These are phyloP conservation scores for Macrophomina phaseolina DNA, from an alignment of 2,329 filamentous ascomycete genomes.

Conservation along the genomic window DNA sequence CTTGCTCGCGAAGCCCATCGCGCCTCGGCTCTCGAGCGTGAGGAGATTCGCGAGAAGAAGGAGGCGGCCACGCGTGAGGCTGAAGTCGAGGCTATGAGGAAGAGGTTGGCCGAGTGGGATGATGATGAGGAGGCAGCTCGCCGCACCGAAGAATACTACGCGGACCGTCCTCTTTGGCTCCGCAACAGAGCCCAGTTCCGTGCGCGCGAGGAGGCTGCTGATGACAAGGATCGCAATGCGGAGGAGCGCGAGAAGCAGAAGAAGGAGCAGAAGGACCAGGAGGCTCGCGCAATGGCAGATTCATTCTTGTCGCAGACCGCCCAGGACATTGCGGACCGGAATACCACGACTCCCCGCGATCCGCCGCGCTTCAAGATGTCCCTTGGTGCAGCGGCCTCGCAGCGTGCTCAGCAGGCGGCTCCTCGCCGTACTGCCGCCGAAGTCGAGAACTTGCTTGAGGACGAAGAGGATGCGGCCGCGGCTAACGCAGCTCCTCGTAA, in stretches of 20 bases:
- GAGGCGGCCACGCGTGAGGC: slow-evolving; percentile 71
- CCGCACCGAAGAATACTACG: slow-evolving; percentile 82
- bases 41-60: slow-evolving; percentile 78
- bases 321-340: slow-evolving; percentile 66
- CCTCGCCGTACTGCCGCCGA: slow-evolving; percentile 84
- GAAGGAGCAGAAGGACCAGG: slow-evolving; percentile 74
- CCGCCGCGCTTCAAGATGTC: slow-evolving; percentile 91
- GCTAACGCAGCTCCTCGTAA: slow-evolving; percentile 72
- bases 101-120: slow-evolving; percentile 81
- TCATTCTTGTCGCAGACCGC: slow-evolving; percentile 87
- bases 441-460: slow-evolving; percentile 91
- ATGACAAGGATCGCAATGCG: slow-evolving; percentile 80
- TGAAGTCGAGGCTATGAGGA: slow-evolving; percentile 70
- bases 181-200: slow-evolving; percentile 78
- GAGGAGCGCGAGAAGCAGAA: slow-evolving; percentile 77
- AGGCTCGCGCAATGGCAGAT: slow-evolving; percentile 83
- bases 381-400: slow-evolving; percentile 82
- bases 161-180: slow-evolving; percentile 83
- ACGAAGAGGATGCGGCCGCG: slow-evolving; percentile 76
- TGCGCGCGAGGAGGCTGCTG: slow-evolving; percentile 73
- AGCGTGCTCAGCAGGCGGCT: slow-evolving; percentile 67
- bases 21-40: slow-evolving; percentile 83
- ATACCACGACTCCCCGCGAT: slow-evolving; percentile 53
- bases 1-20: slow-evolving; percentile 84
- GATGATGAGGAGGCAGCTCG: slow-evolving; percentile 81